Conservation (phyloP, 352 stramenopile species). For the Phytophthora hybrid region DNA sequence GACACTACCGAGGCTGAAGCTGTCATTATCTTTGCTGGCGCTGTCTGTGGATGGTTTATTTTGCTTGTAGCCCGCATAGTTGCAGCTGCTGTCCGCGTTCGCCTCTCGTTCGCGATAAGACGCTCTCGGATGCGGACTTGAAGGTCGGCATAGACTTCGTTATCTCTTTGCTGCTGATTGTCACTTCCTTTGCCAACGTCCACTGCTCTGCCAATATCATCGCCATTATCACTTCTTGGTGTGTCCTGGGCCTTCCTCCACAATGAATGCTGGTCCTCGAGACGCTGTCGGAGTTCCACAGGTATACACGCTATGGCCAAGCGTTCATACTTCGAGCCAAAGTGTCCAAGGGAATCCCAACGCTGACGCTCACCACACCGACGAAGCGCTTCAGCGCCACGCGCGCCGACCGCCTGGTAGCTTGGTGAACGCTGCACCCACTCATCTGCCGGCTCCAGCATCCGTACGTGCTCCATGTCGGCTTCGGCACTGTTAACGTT, state of each 20-base stretch:
- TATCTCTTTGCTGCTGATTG: constrained; percentile 25
- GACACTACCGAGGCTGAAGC: constrained; percentile 13
- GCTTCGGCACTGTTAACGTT: constrained; percentile 34
- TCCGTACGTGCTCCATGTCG: constrained; percentile 37
- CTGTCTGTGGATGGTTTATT: constrained; percentile 22
- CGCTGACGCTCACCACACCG: constrained; percentile 42
- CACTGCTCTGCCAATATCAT: constrained; percentile 8
- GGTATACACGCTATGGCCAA: constrained; percentile 2
- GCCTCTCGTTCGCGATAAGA: constrained; percentile 30
- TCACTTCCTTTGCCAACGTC: constrained; percentile 1
- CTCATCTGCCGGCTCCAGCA: constrained; percentile 42
- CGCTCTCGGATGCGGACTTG: constrained; percentile 37
- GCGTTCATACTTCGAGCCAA: constrained; percentile 9
- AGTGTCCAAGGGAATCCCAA: constrained; percentile 60
- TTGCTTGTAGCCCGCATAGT: constrained; percentile 19
- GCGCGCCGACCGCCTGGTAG: constrained; percentile 56
- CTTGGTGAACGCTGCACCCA: constrained; percentile 56
- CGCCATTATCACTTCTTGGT: constrained; percentile 12
- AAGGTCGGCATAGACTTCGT: constrained; percentile 30
- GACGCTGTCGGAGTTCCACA: constrained; percentile 28
- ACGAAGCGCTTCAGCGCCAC: constrained; percentile 39
- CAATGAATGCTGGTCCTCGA: constrained; percentile 36
- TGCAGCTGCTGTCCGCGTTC: constrained; percentile 35
- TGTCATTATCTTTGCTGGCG: constrained; percentile 23
- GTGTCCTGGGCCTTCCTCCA: constrained; percentile 16